Evolutionary conservation across 2,329 filamentous ascomycete species (phyloP).

Genomic region (Phaeomoniella chlamydospora): DNA sequence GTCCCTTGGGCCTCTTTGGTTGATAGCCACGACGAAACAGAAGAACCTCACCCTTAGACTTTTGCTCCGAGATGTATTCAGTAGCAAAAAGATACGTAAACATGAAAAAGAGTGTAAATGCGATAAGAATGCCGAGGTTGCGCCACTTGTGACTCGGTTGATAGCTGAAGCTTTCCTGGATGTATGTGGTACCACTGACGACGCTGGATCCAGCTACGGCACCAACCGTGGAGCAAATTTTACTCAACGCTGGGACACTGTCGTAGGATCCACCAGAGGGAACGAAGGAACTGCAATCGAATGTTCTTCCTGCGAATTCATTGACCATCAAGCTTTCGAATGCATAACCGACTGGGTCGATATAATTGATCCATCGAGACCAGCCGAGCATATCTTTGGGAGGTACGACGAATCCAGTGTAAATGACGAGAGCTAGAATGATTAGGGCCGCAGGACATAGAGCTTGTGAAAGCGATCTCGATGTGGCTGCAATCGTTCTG

Average conservation of each 20-base stretch:
- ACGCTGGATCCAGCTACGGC: conserved; percentile 36
- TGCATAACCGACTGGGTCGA: conserved; percentile 65
- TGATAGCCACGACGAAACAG: conserved; percentile 59
- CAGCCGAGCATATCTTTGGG: conserved; percentile 55
- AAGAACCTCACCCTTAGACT: conserved; percentile 63
- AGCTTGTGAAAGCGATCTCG: conserved; percentile 30
- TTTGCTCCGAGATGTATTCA: conserved; percentile 48
- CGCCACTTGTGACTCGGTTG: conserved; percentile 46
- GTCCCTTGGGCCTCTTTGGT: conserved; percentile 22
- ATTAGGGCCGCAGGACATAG: conserved; percentile 40
- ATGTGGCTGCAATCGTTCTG: conserved; percentile 1
- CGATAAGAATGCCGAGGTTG: conserved; percentile 55
- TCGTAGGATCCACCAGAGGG: conserved; percentile 26
- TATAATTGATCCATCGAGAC: conserved; percentile 72
- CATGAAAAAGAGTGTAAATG: conserved; percentile 48
- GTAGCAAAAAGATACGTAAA: conserved; percentile 47
- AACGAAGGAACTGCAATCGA: conserved; percentile 31
- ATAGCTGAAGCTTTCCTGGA: conserved; percentile 41
- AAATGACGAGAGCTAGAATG: conserved; percentile 29
- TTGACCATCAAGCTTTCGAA: conserved; percentile 75
- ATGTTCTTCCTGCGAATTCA: conserved; percentile 57
- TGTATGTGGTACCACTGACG: conserved; percentile 48
- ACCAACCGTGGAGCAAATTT: conserved; percentile 39
- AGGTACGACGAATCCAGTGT: conserved; percentile 31
- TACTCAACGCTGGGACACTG: conserved; percentile 10